These are phyloP conservation scores for Xylaria venustula DNA, from an alignment of 495 filamentous ascomycete genomes.

Conservation along the genomic window DNA sequence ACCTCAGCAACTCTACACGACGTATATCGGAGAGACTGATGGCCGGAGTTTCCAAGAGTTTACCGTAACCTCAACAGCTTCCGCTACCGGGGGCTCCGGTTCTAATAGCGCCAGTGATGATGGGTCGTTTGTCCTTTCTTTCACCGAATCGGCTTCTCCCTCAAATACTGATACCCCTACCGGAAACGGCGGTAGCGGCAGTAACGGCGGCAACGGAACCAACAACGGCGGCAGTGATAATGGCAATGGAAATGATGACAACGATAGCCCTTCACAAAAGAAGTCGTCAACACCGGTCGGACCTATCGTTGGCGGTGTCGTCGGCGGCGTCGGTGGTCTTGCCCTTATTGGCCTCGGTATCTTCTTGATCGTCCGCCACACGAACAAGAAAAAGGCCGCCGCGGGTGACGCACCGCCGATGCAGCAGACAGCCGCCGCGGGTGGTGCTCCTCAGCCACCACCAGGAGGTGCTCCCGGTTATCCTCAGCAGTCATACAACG, in stretches of 20 bases:
- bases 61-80: neutral
- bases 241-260: neutral
- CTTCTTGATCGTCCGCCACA: constrained; percentile 37
- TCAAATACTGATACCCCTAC: neutral
- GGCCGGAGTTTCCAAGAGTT: constrained; percentile 23
- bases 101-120: neutral
- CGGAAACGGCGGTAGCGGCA: neutral
- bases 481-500: constrained; percentile 5
- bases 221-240: neutral
- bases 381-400: constrained; percentile 28
- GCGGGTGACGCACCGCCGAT: constrained; percentile 1
- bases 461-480: neutral
- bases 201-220: neutral
- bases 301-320: constrained; percentile 49
- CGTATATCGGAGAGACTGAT: constrained; percentile 32
- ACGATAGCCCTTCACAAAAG: neutral
- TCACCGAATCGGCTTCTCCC: neutral
- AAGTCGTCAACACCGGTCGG: constrained; percentile 34
- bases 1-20: constrained; percentile 34
- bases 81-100: neutral
- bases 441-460: neutral
- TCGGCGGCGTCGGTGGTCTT: constrained; percentile 47
- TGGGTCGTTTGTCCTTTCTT: neutral
- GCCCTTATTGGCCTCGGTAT: constrained; percentile 38
- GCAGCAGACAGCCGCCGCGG: constrained; percentile 18